Percentiles rank a stretch among this genome's conserved stretches.
Evolutionary conservation across 2,329 filamentous ascomycete species (phyloP).

Genomic region (Orbilia oligospora): DNA sequence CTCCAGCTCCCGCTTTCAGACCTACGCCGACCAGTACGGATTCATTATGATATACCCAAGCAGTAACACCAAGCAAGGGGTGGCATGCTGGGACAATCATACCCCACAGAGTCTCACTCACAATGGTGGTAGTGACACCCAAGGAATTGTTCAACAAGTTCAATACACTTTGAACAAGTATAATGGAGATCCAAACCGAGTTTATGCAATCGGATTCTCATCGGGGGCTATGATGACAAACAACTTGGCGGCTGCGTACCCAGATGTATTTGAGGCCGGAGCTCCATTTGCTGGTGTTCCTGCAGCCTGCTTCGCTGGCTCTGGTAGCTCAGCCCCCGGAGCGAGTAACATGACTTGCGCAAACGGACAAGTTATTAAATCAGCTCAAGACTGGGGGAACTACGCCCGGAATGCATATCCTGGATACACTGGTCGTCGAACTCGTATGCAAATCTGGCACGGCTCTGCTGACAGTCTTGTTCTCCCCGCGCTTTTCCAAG

Average conservation of each 20-base stretch:
- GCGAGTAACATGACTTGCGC: slow-evolving; percentile 31
- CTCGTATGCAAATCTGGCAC: slow-evolving; percentile 68
- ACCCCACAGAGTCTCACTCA: slow-evolving; percentile 64
- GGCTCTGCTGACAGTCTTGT: slow-evolving; percentile 67
- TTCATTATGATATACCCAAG: slow-evolving; percentile 49
- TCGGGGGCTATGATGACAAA: slow-evolving; percentile 68
- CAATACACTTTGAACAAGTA: slow-evolving; percentile 66
- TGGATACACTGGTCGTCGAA: slow-evolving; percentile 66
- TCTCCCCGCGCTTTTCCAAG: slow-evolving; percentile 67
- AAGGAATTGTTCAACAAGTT: slow-evolving; percentile 68
- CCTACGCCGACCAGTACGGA: slow-evolving; percentile 52
- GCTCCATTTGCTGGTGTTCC: slow-evolving; percentile 69
- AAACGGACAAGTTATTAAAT: slow-evolving; percentile 15
- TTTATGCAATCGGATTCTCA: slow-evolving; percentile 65
- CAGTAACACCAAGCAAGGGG: slow-evolving; percentile 30
- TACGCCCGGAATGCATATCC: slow-evolving; percentile 65
- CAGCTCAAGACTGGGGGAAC: slow-evolving; percentile 46
- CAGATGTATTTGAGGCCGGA: slow-evolving; percentile 70
- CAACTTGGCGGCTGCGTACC: slow-evolving; percentile 70
- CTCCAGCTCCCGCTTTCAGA: slow-evolving; percentile 58
- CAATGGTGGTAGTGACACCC: slow-evolving; percentile 67
- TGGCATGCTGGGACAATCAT: slow-evolving; percentile 56
- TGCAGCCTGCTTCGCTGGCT: slow-evolving; percentile 67
- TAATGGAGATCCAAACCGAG: slow-evolving; percentile 65
- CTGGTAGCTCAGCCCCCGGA: slow-evolving; percentile 40